Evolutionary conservation across 2,329 filamentous ascomycete genomes (phyloP), one percentile per base, ranked within the genome.

Genomic region (Aspergillus sp.): DNA sequence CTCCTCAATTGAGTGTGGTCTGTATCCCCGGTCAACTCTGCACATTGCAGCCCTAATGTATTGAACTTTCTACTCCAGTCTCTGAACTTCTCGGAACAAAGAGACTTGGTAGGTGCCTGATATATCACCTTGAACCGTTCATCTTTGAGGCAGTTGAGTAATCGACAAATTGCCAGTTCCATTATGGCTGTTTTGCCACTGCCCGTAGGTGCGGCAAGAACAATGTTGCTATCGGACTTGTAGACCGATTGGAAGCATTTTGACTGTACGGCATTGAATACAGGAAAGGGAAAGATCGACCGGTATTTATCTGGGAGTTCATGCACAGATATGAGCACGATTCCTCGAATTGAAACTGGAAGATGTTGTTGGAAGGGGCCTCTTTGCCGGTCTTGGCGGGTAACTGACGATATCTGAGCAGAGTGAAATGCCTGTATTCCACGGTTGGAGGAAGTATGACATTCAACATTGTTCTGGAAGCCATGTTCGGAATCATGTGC

Each of bases 231-330:
- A 65, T 88, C 84, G 0, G 85, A 85, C 5, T 82, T 78, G 71
- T 91, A 94, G 0, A 91, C 82, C 0, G 81, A 73, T 0, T 82
- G 72, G 66, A 94, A 95, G 68, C 89, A 92, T 70, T 89, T 91
- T 0, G 91, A 95, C 69, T 96, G 91, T 0, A 94, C 84, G 6
- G 89, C 90, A 71, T 96, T 96, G 78, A 96, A 92, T 0, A 89
- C 75, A 1, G 87, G 83, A 65, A 90, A 95, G 0, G 87, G 83
- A 67, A 95, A 96, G 0, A 94, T 73, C 1, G 84, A 77, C 21
- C 87, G 85, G 65, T 92, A 86, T 39, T 84, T 85, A 74, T 93
- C 89, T 2, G 91, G 88, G 1, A 95, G 78, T 10, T 84, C 80
- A 60, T 84, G 79, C 1, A 84, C 80, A 13, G 86, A 81, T 15